Conservation (phyloP, 2,329 filamentous ascomycete species). For the Blumeria graminis region DNA sequence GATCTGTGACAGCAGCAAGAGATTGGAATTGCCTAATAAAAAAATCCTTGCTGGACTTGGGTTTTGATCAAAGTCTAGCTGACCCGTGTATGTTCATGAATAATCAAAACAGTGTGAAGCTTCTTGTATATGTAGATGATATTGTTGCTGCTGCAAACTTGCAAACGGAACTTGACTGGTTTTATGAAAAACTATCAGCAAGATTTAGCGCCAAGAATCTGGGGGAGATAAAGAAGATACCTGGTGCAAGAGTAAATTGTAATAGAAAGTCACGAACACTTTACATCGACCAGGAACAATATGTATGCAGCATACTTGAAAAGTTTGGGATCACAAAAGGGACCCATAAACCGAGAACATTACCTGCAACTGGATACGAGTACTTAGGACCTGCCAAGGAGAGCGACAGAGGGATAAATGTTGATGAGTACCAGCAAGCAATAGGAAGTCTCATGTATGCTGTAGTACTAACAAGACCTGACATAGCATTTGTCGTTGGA, state of each 20-base stretch:
- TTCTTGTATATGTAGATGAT: background rate
- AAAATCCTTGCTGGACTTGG: background rate
- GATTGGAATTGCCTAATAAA: background rate
- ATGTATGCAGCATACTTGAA: background rate
- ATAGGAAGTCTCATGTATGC: constrained; percentile 2
- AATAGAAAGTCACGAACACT: background rate
- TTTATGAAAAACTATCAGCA: background rate
- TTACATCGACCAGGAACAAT: constrained; percentile 2
- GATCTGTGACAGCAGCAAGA: too few species aligned
- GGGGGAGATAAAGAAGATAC: background rate
- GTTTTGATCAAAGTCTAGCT: background rate
- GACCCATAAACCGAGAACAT: too few species aligned
- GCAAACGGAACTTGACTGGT: background rate
- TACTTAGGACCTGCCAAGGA: background rate
- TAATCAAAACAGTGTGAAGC: background rate
- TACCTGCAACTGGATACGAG: background rate
- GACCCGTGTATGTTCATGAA: background rate
- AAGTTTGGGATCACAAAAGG: background rate
- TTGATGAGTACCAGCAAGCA: constrained; percentile 1
- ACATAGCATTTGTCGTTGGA: constrained; percentile 1
- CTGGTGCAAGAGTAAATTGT: background rate
- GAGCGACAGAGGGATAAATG: background rate
- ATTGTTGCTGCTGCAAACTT: background rate
- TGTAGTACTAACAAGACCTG: constrained; percentile 1
- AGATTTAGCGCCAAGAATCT: background rate